Conservation (phyloP, 163 green algal species). For the Trebouxia gelatinosa region DNA sequence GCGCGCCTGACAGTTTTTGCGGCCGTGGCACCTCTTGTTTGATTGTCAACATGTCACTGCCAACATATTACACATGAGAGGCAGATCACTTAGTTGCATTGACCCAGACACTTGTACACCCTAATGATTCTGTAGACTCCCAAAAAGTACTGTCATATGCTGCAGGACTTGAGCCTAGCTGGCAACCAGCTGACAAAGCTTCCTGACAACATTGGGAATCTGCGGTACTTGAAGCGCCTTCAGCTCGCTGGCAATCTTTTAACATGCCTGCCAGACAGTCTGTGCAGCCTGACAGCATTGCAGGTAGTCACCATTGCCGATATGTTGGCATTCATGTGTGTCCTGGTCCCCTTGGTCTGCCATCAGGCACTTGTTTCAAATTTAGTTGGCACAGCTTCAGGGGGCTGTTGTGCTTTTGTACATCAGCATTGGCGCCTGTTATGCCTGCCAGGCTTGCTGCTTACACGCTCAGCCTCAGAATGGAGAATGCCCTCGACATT, state of each 20-base stretch:
- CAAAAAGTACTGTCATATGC: background rate
- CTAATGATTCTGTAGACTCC: background rate
- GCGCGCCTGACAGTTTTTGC: background rate
- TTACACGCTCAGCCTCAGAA: background rate
- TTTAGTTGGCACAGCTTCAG: too few species aligned
- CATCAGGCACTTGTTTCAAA: too few species aligned
- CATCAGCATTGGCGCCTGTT: background rate
- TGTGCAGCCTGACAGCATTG: conserved; percentile 37
- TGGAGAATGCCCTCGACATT: too few species aligned
- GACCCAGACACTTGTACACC: background rate
- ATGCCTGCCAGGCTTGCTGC: background rate
- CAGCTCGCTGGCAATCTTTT: conserved; percentile 34
- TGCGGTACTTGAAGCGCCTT: conserved; percentile 41
- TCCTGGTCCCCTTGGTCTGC: too few species aligned
- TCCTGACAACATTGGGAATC: conserved; percentile 42
- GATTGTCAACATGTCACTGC: conserved; percentile 45
- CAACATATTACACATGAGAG: conserved; percentile 29
- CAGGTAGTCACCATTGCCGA: conserved; percentile 3
- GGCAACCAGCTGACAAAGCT: conserved; percentile 66
- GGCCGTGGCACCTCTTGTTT: conserved; percentile 40
- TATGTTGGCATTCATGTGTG: too few species aligned
- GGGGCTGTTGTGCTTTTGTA: background rate
- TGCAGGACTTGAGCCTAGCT: conserved; percentile 66
- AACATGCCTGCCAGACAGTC: background rate
- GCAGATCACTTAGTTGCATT: conserved; percentile 3